phyloP scores from a whole-genome alignment of 2,329 filamentous ascomycete species.

The Setomelanomma holmii region DNA sequence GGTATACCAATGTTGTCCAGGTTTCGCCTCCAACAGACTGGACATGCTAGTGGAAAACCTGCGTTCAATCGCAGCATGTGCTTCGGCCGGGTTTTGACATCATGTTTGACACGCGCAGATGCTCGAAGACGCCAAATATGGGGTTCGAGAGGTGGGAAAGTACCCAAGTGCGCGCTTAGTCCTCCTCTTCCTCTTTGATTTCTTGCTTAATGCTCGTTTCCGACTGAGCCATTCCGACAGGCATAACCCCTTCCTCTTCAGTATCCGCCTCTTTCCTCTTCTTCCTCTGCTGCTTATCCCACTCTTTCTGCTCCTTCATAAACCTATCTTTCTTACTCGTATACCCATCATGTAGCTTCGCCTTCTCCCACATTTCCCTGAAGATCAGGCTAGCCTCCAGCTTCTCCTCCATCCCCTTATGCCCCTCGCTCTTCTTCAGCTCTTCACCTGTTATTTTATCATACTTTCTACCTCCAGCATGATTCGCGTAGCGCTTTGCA shows the following conservation, averaged over 20 bases:
- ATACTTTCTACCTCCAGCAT: constrained; percentile 64
- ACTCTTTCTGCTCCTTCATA: constrained; percentile 55
- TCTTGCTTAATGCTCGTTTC: neutral
- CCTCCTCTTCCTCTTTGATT: neutral
- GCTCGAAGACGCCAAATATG: no score
- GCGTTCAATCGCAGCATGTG: no score
- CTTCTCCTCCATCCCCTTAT: constrained; percentile 60
- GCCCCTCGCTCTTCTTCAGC: constrained; percentile 54
- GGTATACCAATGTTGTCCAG: no score
- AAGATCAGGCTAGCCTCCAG: constrained; percentile 59
- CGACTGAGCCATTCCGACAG: neutral
- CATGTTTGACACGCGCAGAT: no score
- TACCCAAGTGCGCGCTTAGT: no score
- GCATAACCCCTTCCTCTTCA: neutral
- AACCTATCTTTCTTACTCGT: constrained; percentile 55
- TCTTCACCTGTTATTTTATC: constrained; percentile 48
- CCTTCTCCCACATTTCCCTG: constrained; percentile 56
- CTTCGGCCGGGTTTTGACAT: no score
- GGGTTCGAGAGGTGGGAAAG: no score
- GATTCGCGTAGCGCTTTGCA: constrained; percentile 65
- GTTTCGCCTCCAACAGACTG: no score
- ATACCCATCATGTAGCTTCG: constrained; percentile 57
- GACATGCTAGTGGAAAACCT: no score
- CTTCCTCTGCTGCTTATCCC: constrained; percentile 42
- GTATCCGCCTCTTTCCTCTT: constrained; percentile 6